These are phyloP conservation scores for Castanospermum australe DNA, from an alignment of 306 rosid species.

Conservation along the genomic window DNA sequence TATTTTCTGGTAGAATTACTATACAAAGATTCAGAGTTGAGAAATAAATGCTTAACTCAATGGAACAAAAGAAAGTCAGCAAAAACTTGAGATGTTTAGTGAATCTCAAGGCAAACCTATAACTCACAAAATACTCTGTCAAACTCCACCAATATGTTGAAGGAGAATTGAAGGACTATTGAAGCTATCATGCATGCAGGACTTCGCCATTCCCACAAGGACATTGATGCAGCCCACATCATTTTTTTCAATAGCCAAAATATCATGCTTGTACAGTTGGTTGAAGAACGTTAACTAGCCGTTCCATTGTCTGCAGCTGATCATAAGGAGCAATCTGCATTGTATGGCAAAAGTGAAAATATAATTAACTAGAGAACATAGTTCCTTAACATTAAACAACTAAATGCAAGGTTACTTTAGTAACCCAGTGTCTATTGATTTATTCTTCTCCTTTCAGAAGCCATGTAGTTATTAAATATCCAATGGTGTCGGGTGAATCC, in stretches of 20 bases:
- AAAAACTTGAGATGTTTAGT: background rate
- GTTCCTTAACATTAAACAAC: background rate
- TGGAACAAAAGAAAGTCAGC: slow-evolving; percentile 8
- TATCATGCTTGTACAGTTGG: slow-evolving; percentile 50
- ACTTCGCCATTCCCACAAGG: background rate
- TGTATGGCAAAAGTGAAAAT: slow-evolving; percentile 14
- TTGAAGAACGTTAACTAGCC: slow-evolving; percentile 62
- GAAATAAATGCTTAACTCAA: slow-evolving; percentile 13
- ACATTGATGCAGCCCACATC: slow-evolving; percentile 22
- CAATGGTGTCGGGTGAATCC: background rate
- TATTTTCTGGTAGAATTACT: background rate
- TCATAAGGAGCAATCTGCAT: slow-evolving; percentile 94
- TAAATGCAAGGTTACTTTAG: background rate
- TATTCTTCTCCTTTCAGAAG: background rate
- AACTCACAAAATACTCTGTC: slow-evolving; percentile 15
- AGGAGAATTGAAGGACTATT: background rate
- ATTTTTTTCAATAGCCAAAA: slow-evolving; percentile 18
- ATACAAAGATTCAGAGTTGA: background rate
- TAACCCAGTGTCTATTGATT: background rate
- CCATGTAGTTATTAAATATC: background rate
- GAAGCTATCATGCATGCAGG: slow-evolving; percentile 5
- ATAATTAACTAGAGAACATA: background rate
- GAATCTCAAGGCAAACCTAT: slow-evolving; percentile 10
- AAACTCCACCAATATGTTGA: slow-evolving; percentile 21
- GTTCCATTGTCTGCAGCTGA: slow-evolving; percentile 85